phyloP scores from a whole-genome alignment of 768 basidiomycete species.

The Auriscalpium microsporum region DNA sequence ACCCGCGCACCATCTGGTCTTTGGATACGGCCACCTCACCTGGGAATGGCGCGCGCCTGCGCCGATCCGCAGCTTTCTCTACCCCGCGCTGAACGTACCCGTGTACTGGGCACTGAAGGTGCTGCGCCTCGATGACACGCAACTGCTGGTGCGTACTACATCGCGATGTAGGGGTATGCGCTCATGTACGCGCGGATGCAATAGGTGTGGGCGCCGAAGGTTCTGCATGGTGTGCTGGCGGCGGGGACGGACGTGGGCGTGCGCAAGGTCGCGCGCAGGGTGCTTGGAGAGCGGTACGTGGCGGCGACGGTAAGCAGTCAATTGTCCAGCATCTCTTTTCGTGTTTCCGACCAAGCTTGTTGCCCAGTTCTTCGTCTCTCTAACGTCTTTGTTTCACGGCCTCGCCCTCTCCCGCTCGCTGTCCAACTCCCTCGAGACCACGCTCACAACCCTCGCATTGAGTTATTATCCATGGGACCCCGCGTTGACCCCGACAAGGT shows the following conservation, averaged over 20 bases:
- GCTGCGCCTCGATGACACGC: slow-evolving; percentile 43
- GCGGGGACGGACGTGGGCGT: slow-evolving; percentile 75
- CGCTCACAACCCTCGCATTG: slow-evolving; percentile 72
- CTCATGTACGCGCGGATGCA: neutral
- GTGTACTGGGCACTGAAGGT: slow-evolving; percentile 63
- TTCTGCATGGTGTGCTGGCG: slow-evolving; percentile 70
- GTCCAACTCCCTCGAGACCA: slow-evolving; percentile 89
- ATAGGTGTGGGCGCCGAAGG: slow-evolving; percentile 66
- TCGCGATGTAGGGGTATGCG: no score
- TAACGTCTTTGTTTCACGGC: slow-evolving; percentile 83
- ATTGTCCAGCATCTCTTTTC: neutral
- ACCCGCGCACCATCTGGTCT: slow-evolving; percentile 81
- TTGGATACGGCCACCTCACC: slow-evolving; percentile 85
- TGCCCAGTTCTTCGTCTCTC: slow-evolving; percentile 62
- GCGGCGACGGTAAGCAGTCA: slow-evolving; percentile 49
- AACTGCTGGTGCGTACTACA: slow-evolving; percentile 50
- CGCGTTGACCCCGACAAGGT: slow-evolving; percentile 8
- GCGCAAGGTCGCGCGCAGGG: slow-evolving; percentile 46
- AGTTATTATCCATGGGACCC: slow-evolving; percentile 66
- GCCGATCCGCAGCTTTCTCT: slow-evolving; percentile 75
- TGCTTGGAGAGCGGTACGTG: slow-evolving; percentile 51
- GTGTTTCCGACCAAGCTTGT: neutral
- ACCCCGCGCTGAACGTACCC: slow-evolving; percentile 75
- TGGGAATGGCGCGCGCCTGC: slow-evolving; percentile 84
- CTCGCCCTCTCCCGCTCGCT: slow-evolving; percentile 79